phyloP scores from a whole-genome alignment of 441 rosid species.

The Capsella rubella region DNA sequence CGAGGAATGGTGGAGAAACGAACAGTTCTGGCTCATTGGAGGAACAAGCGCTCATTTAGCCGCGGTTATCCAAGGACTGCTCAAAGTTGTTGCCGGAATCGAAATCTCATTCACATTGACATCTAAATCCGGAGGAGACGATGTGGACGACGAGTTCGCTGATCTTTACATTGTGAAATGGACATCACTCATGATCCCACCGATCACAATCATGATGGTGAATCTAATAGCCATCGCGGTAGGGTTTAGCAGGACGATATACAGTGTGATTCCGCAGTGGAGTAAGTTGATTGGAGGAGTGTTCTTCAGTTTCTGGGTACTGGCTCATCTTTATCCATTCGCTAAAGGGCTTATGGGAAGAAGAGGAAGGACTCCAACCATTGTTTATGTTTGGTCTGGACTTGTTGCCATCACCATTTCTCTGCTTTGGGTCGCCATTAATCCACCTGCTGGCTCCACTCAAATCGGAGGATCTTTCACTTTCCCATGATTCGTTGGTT shows the following conservation, averaged over 20 bases:
- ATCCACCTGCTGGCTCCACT: constrained; percentile 75
- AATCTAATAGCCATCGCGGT: constrained; percentile 87
- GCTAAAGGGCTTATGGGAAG: constrained; percentile 96
- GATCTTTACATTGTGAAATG: constrained; percentile 81
- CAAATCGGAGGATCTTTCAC: constrained; percentile 90
- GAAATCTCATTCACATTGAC: constrained; percentile 91
- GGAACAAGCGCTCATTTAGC: constrained; percentile 95
- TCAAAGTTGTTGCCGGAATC: constrained; percentile 84
- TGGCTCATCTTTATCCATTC: constrained; percentile 91
- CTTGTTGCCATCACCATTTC: constrained; percentile 92
- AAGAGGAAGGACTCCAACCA: constrained; percentile 93
- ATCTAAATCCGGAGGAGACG: constrained; percentile 88
- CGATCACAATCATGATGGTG: constrained; percentile 86
- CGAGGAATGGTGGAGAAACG: constrained; percentile 95
- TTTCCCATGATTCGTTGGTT: constrained; percentile 68
- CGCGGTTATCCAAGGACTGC: constrained; percentile 84
- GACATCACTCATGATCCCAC: constrained; percentile 87
- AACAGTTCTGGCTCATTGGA: constrained; percentile 91
- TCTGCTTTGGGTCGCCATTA: constrained; percentile 92
- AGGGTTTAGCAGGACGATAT: constrained; percentile 85
- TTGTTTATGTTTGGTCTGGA: constrained; percentile 95
- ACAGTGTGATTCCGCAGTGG: constrained; percentile 84
- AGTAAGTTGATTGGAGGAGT: constrained; percentile 84
- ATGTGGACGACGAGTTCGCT: constrained; percentile 79
- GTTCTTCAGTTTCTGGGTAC: constrained; percentile 93